A percentile compares a stretch with the other conserved stretches of the same genome.
Conservation (phyloP, 2,329 filamentous ascomycete genomes). For the Pestalotiopsis sp. region DNA sequence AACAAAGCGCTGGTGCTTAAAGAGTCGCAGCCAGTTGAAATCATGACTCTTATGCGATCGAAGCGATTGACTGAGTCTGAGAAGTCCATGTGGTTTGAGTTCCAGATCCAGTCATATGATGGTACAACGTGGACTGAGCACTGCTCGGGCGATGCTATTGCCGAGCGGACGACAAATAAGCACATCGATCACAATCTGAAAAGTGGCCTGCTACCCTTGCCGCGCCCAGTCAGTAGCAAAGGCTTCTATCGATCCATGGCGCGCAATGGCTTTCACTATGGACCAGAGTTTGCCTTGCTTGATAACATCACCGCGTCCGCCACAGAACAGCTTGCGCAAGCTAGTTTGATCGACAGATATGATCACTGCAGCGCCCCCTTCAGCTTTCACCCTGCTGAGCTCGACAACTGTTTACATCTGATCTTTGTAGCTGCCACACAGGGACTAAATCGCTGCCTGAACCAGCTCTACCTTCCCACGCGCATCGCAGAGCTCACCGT, state of each 20-base stretch:
- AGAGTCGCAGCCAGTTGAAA: background rate
- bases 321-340: background rate
- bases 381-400: background rate
- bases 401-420: background rate
- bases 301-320: background rate
- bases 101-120: background rate
- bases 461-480: background rate
- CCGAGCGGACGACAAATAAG: background rate
- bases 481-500: background rate
- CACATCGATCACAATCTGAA: too few species aligned
- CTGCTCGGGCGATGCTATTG: background rate
- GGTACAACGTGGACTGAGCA: slow-evolving; percentile 5
- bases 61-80: background rate
- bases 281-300: background rate
- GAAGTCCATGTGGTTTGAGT: background rate
- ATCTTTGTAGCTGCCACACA: background rate
- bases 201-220: background rate
- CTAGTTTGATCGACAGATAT: background rate
- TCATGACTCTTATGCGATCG: background rate
- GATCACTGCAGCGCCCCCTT: background rate
- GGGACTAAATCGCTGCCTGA: background rate
- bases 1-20: background rate
- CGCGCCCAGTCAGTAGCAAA: background rate
- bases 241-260: background rate
- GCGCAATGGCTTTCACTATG: background rate